Evolutionary conservation across 805 yeast genomes (phyloP).

Genomic region (Ogataea salicorniae): DNA sequence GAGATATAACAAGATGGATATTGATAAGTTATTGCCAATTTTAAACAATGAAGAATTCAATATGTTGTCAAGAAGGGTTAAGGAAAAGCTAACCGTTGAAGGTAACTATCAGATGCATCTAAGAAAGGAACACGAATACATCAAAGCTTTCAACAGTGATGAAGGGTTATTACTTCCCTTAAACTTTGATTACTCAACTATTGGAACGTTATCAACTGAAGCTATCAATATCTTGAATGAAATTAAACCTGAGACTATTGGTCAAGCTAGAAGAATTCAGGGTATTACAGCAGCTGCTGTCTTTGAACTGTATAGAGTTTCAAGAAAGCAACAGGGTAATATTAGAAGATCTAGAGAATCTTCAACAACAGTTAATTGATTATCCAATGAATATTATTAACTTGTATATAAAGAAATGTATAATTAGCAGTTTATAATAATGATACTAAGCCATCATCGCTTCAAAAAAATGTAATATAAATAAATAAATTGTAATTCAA

Average conservation of each 20-base stretch:
- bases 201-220: constrained; percentile 70
- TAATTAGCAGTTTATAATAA: too few species aligned
- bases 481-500: too few species aligned
- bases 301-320: constrained; percentile 66
- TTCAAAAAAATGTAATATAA: too few species aligned
- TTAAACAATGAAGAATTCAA: constrained; percentile 23
- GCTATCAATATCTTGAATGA: constrained; percentile 62
- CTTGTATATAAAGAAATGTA: too few species aligned
- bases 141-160: constrained; percentile 78
- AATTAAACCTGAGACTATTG: constrained; percentile 83
- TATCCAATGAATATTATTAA: too few species aligned
- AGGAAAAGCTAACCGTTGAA: constrained; percentile 65
- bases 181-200: constrained; percentile 53
- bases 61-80: constrained; percentile 39
- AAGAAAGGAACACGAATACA: constrained; percentile 61
- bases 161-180: constrained; percentile 70
- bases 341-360: not conserved
- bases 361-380: too few species aligned
- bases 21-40: constrained; percentile 33
- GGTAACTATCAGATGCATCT: constrained; percentile 81
- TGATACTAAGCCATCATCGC: too few species aligned
- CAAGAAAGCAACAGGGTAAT: constrained; percentile 28
- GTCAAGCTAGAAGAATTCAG: constrained; percentile 91
- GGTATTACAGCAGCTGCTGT: constrained; percentile 94
- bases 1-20: constrained; percentile 42